Base-by-base conservation (phyloP, 306 rosid genomes). In the Alnus glutinosa region DNA sequence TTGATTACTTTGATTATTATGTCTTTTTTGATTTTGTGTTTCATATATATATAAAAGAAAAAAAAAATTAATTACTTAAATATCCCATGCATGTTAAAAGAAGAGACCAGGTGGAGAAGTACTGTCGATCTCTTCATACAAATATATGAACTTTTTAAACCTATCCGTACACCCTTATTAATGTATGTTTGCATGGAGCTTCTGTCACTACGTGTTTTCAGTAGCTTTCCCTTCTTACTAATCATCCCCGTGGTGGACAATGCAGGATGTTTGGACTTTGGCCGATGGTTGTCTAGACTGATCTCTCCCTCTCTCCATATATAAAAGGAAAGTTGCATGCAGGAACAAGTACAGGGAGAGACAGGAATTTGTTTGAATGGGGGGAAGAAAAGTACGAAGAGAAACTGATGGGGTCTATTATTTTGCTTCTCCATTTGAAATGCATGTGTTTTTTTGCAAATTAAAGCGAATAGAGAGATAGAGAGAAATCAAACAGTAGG, bases 1-100 rank as follows among this genome's bases (percentile, higher is more conserved):
- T 80, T 86, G 79, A 87, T 85, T 82, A 64, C 90, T 87, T 90
- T 85, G 86, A 73, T 80, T 81, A 55, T 82, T 81, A 23, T 77
- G 15, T 48, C 30, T 52, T 42, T 80, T 83, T 89, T 85, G 87
- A 81, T 84, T 87, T 82, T 79, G 58, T 86, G 84, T 61, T 85
- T 81, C 81, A 67, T n/a, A 79, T 36, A 46, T 64, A 34, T 34
- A 64, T 34, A 64, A 47, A 66, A n/a, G 16, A 68, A 58, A 70
- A 34, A 74, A 64, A 83, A 61, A 69, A 67, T 77, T 23, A 23
- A 55, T n/a, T 50, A 44, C 58, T 76, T 79, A 23, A 23, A 23
- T 23, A 46, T 80, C 79, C 79, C 16, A 47, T 66, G 36, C 42
- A 57, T 90, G 87, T 86, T 82, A 89, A 83, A 86, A 80, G 89